Evolutionary conservation across 192 early-diverging fungal genomes (phyloP), one percentile per base, ranked within the genome.

Genomic region (Linnemannia elongata): DNA sequence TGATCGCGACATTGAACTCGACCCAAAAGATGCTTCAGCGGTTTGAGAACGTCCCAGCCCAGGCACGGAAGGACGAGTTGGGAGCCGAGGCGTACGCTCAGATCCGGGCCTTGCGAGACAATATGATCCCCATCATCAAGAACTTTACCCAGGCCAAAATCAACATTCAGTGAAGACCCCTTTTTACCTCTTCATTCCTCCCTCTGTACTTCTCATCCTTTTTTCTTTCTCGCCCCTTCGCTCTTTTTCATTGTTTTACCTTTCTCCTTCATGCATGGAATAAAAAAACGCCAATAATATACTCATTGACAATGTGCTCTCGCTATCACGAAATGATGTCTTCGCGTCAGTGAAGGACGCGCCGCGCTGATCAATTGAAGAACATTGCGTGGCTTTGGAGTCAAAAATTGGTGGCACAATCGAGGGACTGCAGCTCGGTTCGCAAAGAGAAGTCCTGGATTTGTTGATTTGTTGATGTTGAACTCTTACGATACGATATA

Each of bases 101-200:
- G 66, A 80, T 87, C 52, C 71, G 75, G 66, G 74, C 79, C 6
- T 22, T 87, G 47, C 36, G 85, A 22, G 79, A 81, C n/a, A 68
- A 18, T 10, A 81, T 87, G 85, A 87, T 87, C 33, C 85, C 85
- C 1, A 79, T 87, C 36, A 72, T 87, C 41, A 87, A 87, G 76
- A 77, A 87, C 35, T 87, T 87, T 78, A 76, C 72, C 42, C 75
- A 87, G 39, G 75, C 79, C 45, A 87, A 87, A 80, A 78, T 87
- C 45, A 81, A 75, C 44, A 39, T 78, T 24, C 82, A 79, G 47
- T 82, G 72, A 73, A 70, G 20, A 69, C 72, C 6, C 20, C 5
- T 52, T 52, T 52, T 22, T 57, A 35, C 30, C 60, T 3, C 35
- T 12, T 15, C 13, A 12, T 66, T 4, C 12, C 60, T 33, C 27